Conservation (phyloP, 1,284 basidiomycete species). For the Earliella scabrosa region DNA sequence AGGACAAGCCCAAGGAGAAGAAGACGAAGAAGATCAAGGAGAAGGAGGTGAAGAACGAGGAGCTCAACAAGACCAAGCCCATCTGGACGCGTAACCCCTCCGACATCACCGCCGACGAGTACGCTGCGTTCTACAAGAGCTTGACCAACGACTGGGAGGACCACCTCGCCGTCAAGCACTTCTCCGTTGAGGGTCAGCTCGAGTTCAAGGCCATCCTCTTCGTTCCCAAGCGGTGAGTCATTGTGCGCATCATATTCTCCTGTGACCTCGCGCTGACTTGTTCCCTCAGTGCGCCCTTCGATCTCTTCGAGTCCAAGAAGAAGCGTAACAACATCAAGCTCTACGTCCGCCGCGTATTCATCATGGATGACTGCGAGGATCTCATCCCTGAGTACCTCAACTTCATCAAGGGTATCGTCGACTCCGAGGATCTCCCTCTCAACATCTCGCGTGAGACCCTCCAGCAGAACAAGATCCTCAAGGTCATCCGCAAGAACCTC, state of each 20-base stretch:
- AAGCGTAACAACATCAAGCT: conserved; percentile 99
- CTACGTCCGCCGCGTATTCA: conserved; percentile 99
- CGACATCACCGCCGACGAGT: conserved; percentile 94
- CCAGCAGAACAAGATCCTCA: conserved; percentile 99
- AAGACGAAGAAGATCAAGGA: conserved; percentile 99
- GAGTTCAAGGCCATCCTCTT: conserved; percentile 99
- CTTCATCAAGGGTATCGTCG: conserved; percentile 99
- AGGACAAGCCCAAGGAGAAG: conserved; percentile 88
- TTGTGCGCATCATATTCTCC: neutral
- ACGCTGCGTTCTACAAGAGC: conserved; percentile 98
- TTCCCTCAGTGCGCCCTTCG: conserved; percentile 84
- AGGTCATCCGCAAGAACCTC: conserved; percentile 98
- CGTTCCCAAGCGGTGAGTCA: conserved; percentile 88
- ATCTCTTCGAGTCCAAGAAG: conserved; percentile 99
- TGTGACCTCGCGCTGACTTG: conserved; percentile 19
- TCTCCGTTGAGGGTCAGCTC: conserved; percentile 99
- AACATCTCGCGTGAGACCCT: conserved; percentile 99
- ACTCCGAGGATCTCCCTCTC: conserved; percentile 99
- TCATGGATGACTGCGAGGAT: conserved; percentile 99
- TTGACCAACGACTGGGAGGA: conserved; percentile 99
- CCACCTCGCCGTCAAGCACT: conserved; percentile 99
- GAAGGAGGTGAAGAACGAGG: conserved; percentile 89
- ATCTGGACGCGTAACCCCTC: conserved; percentile 99
- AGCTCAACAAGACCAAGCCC: conserved; percentile 99
- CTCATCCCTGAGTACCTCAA: conserved; percentile 99